These are phyloP conservation scores for Cardiospermum halicacabum DNA, from an alignment of 345 rosid species.

Conservation along the genomic window DNA sequence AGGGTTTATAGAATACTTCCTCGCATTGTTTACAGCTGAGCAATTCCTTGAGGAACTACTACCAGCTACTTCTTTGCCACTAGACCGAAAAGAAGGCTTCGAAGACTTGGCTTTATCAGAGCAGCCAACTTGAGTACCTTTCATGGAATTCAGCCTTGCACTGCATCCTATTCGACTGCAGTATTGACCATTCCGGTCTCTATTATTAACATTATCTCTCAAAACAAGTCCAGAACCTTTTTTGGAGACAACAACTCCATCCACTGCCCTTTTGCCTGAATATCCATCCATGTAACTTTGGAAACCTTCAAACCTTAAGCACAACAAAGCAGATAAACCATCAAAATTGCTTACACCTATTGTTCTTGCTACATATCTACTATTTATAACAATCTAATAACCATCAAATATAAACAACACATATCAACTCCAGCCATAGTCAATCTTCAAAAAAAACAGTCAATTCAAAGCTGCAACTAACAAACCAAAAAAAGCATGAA, in stretches of 20 bases:
- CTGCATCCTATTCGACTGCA: conserved; percentile 64
- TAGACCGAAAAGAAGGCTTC: conserved; percentile 41
- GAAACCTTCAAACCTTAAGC: conserved; percentile 30
- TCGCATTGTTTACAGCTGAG: conserved; percentile 29
- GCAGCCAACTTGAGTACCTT: conserved; percentile 39
- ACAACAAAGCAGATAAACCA: background rate
- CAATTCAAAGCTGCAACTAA: background rate
- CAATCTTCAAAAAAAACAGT: background rate
- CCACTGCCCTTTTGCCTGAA: conserved; percentile 56
- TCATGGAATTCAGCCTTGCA: conserved; percentile 48
- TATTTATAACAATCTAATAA: too few species aligned
- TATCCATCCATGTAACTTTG: conserved; percentile 62
- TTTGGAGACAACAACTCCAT: conserved; percentile 37
- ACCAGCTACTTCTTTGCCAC: conserved; percentile 63
- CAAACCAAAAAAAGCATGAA: background rate
- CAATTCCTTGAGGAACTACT: conserved; percentile 61
- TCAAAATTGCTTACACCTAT: background rate
- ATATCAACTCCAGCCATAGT: too few species aligned
- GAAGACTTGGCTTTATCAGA: conserved; percentile 52
- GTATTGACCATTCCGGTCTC: conserved; percentile 51
- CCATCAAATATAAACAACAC: too few species aligned
- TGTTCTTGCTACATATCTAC: background rate
- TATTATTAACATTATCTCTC: conserved; percentile 52
- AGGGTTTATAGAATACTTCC: conserved; percentile 35
- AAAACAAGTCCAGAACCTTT: conserved; percentile 52